Conservation (phyloP, 345 rosid species). For the Angophora floribunda region DNA sequence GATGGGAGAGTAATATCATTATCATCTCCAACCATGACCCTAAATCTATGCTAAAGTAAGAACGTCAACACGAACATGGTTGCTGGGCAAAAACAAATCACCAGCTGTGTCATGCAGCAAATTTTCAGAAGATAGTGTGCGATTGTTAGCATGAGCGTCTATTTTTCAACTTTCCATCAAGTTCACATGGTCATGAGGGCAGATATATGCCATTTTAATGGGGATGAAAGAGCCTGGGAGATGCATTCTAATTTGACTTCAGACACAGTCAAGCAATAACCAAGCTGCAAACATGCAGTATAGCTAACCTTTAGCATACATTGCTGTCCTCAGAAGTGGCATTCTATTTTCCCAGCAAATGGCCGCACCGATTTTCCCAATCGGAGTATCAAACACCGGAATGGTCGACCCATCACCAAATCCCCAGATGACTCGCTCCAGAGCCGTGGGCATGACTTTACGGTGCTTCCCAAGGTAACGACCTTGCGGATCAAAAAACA, state of each 20-base stretch:
- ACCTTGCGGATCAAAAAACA: conserved; percentile 81
- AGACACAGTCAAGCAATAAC: neutral
- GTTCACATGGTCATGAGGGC: neutral
- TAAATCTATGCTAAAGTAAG: neutral
- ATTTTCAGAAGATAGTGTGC: neutral
- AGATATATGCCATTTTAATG: neutral
- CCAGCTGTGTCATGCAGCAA: neutral
- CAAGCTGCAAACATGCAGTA: neutral
- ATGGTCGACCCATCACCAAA: conserved; percentile 93
- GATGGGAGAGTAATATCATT: neutral
- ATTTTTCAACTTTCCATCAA: neutral
- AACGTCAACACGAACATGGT: neutral
- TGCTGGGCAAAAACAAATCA: neutral
- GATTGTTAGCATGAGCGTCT: neutral
- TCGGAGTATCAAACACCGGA: conserved; percentile 69
- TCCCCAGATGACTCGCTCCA: conserved; percentile 93
- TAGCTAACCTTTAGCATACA: conserved; percentile 80
- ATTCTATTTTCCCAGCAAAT: conserved; percentile 94
- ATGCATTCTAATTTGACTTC: neutral
- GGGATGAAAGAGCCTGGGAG: neutral
- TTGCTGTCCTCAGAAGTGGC: conserved; percentile 90
- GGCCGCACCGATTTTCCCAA: conserved; percentile 88
- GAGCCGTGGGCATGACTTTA: conserved; percentile 84
- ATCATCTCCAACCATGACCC: neutral
- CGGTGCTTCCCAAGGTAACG: conserved; percentile 83